Evolutionary conservation across 257 asterid genomes (phyloP), one percentile per base, ranked within the genome.

Genomic region (Solanum phureja): DNA sequence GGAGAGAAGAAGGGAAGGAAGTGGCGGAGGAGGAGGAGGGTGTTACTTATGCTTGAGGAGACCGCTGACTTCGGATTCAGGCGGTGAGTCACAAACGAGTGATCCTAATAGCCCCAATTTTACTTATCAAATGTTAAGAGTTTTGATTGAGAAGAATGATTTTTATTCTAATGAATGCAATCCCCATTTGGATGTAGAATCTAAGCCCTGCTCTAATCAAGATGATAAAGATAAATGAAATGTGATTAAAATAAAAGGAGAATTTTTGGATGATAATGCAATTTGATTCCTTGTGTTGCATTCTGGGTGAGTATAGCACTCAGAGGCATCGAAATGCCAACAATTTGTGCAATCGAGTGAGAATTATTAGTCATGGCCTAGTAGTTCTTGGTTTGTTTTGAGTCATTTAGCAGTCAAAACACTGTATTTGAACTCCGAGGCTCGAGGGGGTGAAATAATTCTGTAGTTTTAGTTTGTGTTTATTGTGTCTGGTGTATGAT

Each of bases 31-130:
- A 69, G 90, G 90, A 69, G 90, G 90, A 24, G 84, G 88, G 86
- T 90, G 95, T 91, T 91, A 91, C 91, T 87, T 87, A 86, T 92
- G 96, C 86, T 42, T 90, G 82, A 93, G 89, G 90, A 89, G 87
- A 81, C 96, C 94, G 42, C 87, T 52, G 93, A 90, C 94, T 11
- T 85, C 90, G 84, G 98, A 91, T 90, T 92, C 95, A 18, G 88
- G 98, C 6, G 93, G 92, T 91, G 96, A 93, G 92, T 93, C 98
- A 37, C 96, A 98, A 46, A 62, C 94, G 11, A 95, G 98, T 89
- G 98, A 97, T 85, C 98, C 99, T 88, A 95, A 97, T 86, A 95
- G 98, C 89, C 60, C 93, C 4, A 94, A 89, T 85, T 97, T 95
- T 91, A 90, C 89, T 23, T 91, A 88, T 88, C 94, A 90, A 79